Base-by-base conservation (phyloP, 805 yeast species). In the Hanseniaspora mollemarum region DNA sequence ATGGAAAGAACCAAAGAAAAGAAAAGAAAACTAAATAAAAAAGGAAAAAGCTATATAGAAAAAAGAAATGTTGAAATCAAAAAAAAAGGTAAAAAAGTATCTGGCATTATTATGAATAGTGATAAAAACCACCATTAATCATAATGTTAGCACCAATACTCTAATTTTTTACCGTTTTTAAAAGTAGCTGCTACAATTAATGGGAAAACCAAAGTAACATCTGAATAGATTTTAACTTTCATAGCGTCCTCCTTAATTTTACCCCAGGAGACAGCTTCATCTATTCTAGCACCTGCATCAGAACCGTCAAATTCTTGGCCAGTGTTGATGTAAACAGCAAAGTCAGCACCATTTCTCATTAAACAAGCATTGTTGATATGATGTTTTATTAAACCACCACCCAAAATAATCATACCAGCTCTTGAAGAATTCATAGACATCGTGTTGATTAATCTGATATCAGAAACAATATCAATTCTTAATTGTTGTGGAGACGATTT, bases 291-390 rank as follows among this genome's bases (percentile, higher is more conserved):
- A 57, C 98, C 98, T 10, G 98, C 97, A 67, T 92, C 98, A 22
- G 96, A 86, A 43, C 98, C 98, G 63, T 92, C 99, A 60, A 87
- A 92, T 65, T 92, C 99, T 69, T 92, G 97, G 43, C 96, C 98
- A 15, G 99, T 92, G 68, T 92, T 92, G 65, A 92, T 90, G 68
- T 78, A 92, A 18, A 92, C 96, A 5, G 98, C 97, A 63, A 81
- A 87, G 65, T 92, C 99, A 21, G 99, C 98, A 61, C 99, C 99
- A 60, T 92, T 94, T 73, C 99, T 83, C 99, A 92, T 92, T 59
- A 92, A 72, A 64, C 97, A 90, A 13, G 99, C 98, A 62, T 92
- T 92, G 60, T 95, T 88, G 59, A 92, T 92, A 64, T 92, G 99
- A 65, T 92, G 99, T 70, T 92, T 92, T 61, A 92, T 77, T 53